Percentiles rank a stretch among this genome's conserved stretches.
Conservation (phyloP, 495 filamentous ascomycete species). For the Emericellopsis terricola region DNA sequence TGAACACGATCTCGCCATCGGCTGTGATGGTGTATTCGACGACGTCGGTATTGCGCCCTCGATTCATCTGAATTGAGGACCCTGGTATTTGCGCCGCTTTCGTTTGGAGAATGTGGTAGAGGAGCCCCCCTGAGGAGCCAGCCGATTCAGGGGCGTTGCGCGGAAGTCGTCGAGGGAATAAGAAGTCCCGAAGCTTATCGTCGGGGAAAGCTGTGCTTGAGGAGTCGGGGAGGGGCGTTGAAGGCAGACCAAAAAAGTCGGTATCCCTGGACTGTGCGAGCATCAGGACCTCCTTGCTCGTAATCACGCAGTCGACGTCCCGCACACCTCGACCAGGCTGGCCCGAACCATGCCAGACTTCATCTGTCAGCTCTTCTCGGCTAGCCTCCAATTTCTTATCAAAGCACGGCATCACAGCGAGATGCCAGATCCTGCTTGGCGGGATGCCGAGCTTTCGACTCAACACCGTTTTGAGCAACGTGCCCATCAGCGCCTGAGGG, state of each 20-base stretch:
- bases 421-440: constrained; percentile 75
- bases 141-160: constrained; percentile 15
- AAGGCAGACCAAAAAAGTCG: constrained; percentile 36
- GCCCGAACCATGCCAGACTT: constrained; percentile 41
- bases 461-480: constrained; percentile 69
- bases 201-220: constrained; percentile 40
- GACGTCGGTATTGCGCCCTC: constrained; percentile 80
- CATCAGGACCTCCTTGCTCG: constrained; percentile 78
- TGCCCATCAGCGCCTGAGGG: constrained; percentile 81
- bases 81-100: constrained; percentile 51
- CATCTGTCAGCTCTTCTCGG: constrained; percentile 75
- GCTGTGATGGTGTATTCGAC: constrained; percentile 55
- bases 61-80: constrained; percentile 44
- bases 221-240: constrained; percentile 1
- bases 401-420: constrained; percentile 95
- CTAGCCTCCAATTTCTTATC: constrained; percentile 98
- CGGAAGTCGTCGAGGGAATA: constrained; percentile 33
- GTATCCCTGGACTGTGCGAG: constrained; percentile 63
- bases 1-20: constrained; percentile 44
- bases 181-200: constrained; percentile 42
- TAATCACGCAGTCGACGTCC: constrained; percentile 96
- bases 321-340: constrained; percentile 38
- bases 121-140: constrained; percentile 79
- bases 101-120: constrained; percentile 59
- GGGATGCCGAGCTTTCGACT: constrained; percentile 49